phyloP scores from a whole-genome alignment of 805 yeast genomes.

The Teunomyces panamensis region DNA sequence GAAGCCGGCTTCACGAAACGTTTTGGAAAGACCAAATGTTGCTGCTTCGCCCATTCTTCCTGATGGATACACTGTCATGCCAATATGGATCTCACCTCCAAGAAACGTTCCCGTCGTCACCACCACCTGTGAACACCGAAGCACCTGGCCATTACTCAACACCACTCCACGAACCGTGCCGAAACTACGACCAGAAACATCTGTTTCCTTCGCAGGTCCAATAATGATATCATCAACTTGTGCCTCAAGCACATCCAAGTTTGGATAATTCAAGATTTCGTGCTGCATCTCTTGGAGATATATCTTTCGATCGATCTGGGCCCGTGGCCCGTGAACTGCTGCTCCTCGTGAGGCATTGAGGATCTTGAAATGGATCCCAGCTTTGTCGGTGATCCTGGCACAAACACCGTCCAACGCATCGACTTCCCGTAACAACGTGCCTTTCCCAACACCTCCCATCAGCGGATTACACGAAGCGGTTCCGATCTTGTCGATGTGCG shows the following conservation, averaged over 20 bases:
- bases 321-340: slow-evolving; percentile 98
- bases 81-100: slow-evolving; percentile 93
- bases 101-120: slow-evolving; percentile 95
- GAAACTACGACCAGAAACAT: slow-evolving; percentile 35
- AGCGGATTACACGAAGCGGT: slow-evolving; percentile 97
- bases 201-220: slow-evolving; percentile 31
- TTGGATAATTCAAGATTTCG: slow-evolving; percentile 52
- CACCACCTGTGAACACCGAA: slow-evolving; percentile 67
- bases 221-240: slow-evolving; percentile 83
- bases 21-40: slow-evolving; percentile 81
- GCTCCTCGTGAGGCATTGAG: slow-evolving; percentile 86
- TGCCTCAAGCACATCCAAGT: slow-evolving; percentile 62
- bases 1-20: slow-evolving; percentile 76
- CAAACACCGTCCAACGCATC: slow-evolving; percentile 97
- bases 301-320: slow-evolving; percentile 86
- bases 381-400: slow-evolving; percentile 79
- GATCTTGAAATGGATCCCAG: slow-evolving; percentile 89
- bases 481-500: slow-evolving; percentile 72
- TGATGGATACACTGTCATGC: slow-evolving; percentile 74
- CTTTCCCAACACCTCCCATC: slow-evolving; percentile 98
- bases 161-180: slow-evolving; percentile 69
- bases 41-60: slow-evolving; percentile 94
- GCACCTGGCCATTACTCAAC: slow-evolving; percentile 59
- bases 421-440: slow-evolving; percentile 85
- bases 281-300: slow-evolving; percentile 79